Percentiles rank a stretch among this genome's conserved stretches.
phyloP scores from a whole-genome alignment of 257 asterid genomes.

The Euphrasia confusa region DNA sequence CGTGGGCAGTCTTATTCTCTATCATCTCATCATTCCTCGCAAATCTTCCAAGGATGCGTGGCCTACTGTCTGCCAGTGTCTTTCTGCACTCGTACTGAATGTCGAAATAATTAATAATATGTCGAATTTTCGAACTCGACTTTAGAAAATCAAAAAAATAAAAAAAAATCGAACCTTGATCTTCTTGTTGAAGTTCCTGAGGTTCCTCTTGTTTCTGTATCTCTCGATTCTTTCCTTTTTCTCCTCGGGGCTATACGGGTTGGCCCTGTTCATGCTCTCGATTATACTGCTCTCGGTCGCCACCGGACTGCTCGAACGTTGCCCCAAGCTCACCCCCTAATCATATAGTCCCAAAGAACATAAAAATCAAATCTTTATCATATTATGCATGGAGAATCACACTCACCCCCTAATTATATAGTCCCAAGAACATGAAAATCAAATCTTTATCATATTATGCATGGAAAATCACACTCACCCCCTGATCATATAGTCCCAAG shows the following conservation, averaged over 20 bases:
- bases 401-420: too few species aligned
- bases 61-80: constrained; percentile 93
- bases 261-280: constrained; percentile 84
- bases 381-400: too few species aligned
- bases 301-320: constrained; percentile 41
- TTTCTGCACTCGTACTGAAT: constrained; percentile 85
- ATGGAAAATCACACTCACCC: too few species aligned
- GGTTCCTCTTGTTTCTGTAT: constrained; percentile 77
- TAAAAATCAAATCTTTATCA: neutral
- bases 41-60: constrained; percentile 85
- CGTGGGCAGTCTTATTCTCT: neutral
- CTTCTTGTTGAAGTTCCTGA: constrained; percentile 85
- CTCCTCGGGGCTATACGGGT: constrained; percentile 76
- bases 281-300: constrained; percentile 56
- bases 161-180: constrained; percentile 22
- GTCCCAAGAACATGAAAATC: too few species aligned
- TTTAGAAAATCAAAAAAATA: neutral
- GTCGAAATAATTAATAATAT: neutral
- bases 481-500: too few species aligned
- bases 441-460: too few species aligned
- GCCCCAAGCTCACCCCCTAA: constrained; percentile 38
- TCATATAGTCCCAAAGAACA: neutral
- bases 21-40: constrained; percentile 69
- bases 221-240: constrained; percentile 81
- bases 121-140: too few species aligned